These are phyloP conservation scores for Agrocybe praecox DNA, from an alignment of 768 basidiomycete genomes.

Conservation along the genomic window DNA sequence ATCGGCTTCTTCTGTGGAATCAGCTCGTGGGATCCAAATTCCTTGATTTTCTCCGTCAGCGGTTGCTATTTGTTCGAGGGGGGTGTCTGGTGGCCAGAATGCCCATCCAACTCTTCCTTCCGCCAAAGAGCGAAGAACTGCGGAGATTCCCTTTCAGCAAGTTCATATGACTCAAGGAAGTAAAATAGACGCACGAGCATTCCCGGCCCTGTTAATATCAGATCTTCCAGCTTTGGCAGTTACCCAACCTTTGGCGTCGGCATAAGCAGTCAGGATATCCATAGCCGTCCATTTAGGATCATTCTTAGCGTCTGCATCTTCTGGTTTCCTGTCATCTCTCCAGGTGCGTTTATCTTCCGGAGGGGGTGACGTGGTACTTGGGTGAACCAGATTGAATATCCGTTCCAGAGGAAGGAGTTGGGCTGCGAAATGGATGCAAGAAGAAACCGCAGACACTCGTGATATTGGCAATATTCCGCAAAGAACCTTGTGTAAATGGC, in stretches of 20 bases:
- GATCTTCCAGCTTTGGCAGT: conserved; percentile 92
- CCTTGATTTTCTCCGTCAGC: conserved; percentile 40
- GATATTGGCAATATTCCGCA: conserved; percentile 78
- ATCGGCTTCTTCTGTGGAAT: conserved; percentile 29
- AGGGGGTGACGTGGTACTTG: conserved; percentile 34
- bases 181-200: conserved; percentile 66
- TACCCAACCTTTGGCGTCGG: conserved; percentile 76
- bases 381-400: conserved; percentile 62
- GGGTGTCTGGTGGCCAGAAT: conserved; percentile 73
- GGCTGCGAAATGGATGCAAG: conserved; percentile 75
- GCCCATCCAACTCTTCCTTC: conserved; percentile 84
- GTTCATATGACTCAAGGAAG: background rate
- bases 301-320: conserved; percentile 13
- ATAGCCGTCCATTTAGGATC: conserved; percentile 77
- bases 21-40: conserved; percentile 56
- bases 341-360: conserved; percentile 78
- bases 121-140: conserved; percentile 82
- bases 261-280: conserved; percentile 81
- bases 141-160: background rate
- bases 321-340: conserved; percentile 51
- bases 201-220: conserved; percentile 88
- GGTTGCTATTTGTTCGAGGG: conserved; percentile 24
- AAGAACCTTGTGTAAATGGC: conserved; percentile 49
- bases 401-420: conserved; percentile 77
- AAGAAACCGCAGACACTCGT: conserved; percentile 79